Conservation (phyloP, 129 eudicot species). For the Centrapalus pauciflorus region DNA sequence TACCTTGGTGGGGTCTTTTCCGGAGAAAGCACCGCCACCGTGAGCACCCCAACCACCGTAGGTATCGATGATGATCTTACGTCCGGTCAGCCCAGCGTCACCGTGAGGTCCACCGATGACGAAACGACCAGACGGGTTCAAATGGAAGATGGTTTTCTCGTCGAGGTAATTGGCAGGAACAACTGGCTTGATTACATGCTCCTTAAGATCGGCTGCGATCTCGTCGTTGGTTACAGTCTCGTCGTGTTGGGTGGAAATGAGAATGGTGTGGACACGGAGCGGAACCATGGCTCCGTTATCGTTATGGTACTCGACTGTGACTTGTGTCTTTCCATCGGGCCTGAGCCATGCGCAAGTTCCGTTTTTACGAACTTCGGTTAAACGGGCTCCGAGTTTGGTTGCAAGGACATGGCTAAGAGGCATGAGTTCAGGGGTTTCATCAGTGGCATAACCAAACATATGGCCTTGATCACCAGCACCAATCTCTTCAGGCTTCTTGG, state of each 20-base stretch:
- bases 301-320: conserved; percentile 52
- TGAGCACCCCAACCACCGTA: conserved; percentile 73
- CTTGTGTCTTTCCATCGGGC: conserved; percentile 72
- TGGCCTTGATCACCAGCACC: conserved; percentile 74
- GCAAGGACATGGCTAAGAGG: conserved; percentile 70
- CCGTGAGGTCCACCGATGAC: conserved; percentile 72
- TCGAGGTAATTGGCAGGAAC: conserved; percentile 56
- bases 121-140: conserved; percentile 62
- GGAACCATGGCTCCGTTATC: conserved; percentile 65
- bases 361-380: conserved; percentile 57
- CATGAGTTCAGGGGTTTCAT: conserved; percentile 70
- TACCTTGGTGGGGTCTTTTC: conserved; percentile 66
- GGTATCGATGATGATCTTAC: conserved; percentile 61
- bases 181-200: conserved; percentile 61
- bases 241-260: conserved; percentile 59
- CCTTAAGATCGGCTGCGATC: conserved; percentile 56
- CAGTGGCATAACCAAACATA: conserved; percentile 70
- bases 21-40: conserved; percentile 68
- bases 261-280: conserved; percentile 52
- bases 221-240: conserved; percentile 64
- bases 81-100: conserved; percentile 63
- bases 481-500: conserved; percentile 61
- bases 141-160: conserved; percentile 60
- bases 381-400: conserved; percentile 60
- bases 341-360: conserved; percentile 65